Base-by-base conservation (phyloP, 768 basidiomycete genomes). In the Mycena pura region DNA sequence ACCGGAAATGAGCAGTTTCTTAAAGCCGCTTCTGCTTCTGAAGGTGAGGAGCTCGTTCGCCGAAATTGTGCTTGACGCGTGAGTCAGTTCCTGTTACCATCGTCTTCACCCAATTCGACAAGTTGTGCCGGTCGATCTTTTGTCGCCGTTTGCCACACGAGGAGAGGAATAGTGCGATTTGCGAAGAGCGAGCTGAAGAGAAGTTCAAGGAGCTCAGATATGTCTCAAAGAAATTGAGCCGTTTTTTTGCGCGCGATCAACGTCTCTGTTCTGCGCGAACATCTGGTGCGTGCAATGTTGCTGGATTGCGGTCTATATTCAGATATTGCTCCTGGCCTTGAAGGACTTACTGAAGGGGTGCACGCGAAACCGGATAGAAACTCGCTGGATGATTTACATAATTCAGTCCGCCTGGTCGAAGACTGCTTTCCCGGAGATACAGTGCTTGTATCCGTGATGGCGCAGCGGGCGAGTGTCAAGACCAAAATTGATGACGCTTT, bases 221-320 rank as follows among this genome's bases (percentile, higher is more conserved):
- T 48, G 47, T 34, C 29, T 48, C 29, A 34, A 48, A n/a, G n/a
- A n/a, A n/a, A n/a, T n/a, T n/a, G n/a, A n/a, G 31, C 47, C 47
- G 31, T 21, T 48, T 31, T 21, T 21, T 8, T n/a, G 6, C 17
- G 29, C 3, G 11, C 6, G 17, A 48, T 17, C n/a, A 9, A n/a
- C 15, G 19, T 22, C 47, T 34, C 15, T 22, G 28, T 34, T 21
- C 19, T 31, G 29, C 47, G 21, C 47, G 47, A 48, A 34, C 47
- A 32, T 48, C 47, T 13, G 47, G 47, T 32, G 17, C 31, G 19
- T 48, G n/a, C 8, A 21, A 4, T 19, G 6, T 48, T 31, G 29
- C 19, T 32, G 15, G 21, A 48, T 17, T 34, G 21, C 2, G 21
- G 13, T 10, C n/a, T 19, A 29, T 21, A 19, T 31, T 31, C 21